Percentiles rank a stretch among this genome's conserved stretches.
Conservation (phyloP, 2,329 filamentous ascomycete genomes). For the Pseudocercospora cruenta region DNA sequence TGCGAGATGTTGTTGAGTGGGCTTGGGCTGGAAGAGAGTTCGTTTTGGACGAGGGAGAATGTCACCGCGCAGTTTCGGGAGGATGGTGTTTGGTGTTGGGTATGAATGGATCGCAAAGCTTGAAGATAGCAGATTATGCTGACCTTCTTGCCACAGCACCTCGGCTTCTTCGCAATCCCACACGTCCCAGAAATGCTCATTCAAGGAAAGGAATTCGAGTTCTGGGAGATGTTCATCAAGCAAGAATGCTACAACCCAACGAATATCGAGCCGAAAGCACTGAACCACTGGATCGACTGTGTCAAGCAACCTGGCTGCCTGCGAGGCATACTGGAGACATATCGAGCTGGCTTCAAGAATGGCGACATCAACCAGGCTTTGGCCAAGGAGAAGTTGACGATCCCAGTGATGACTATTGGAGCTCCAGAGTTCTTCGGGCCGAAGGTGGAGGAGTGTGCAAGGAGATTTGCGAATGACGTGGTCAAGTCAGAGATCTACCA, state of each 20-base stretch:
- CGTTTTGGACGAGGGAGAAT: constrained; percentile 39
- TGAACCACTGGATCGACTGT: constrained; percentile 41
- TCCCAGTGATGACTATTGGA: constrained; percentile 41
- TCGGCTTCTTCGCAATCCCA: constrained; percentile 41
- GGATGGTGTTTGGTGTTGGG: constrained; percentile 43
- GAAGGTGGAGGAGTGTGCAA: constrained; percentile 37
- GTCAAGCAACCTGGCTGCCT: constrained; percentile 39
- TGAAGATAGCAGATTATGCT: background rate
- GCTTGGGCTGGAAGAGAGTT: constrained; percentile 38
- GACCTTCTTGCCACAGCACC: constrained; percentile 30
- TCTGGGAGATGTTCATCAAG: constrained; percentile 47
- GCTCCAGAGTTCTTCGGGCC: constrained; percentile 43
- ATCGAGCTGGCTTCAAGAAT: constrained; percentile 41
- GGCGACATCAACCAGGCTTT: constrained; percentile 37
- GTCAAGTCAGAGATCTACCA: constrained; percentile 39
- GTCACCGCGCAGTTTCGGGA: constrained; percentile 38
- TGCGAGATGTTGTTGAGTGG: constrained; percentile 43
- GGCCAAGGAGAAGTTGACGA: constrained; percentile 35
- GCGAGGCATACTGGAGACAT: constrained; percentile 42
- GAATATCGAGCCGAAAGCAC: constrained; percentile 39
- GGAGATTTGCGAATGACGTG: constrained; percentile 37
- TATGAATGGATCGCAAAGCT: constrained; percentile 7
- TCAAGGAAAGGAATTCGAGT: constrained; percentile 43
- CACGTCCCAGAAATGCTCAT: constrained; percentile 47
- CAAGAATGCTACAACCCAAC: constrained; percentile 46